These are phyloP conservation scores for Inonotus hispidus DNA, from an alignment of 1,284 basidiomycete species.

Conservation along the genomic window DNA sequence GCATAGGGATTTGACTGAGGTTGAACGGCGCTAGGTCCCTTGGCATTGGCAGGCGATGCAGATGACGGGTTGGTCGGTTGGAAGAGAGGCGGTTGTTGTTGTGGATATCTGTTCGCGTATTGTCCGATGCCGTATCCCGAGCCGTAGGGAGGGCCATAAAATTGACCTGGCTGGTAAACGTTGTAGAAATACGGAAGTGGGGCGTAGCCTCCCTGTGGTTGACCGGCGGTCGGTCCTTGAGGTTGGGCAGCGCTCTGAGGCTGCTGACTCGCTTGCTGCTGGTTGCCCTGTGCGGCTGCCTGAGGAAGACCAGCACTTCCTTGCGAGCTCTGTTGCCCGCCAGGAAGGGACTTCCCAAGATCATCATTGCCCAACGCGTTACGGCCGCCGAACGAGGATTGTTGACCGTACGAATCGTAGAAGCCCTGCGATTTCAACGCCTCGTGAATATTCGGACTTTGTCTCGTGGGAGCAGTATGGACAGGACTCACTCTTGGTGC, in stretches of 20 bases:
- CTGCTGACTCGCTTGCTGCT: constrained; percentile 39
- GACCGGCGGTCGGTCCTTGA: constrained; percentile 45
- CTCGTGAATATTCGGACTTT: constrained; percentile 19
- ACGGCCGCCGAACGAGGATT: constrained; percentile 53
- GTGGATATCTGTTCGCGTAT: constrained; percentile 68
- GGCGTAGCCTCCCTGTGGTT: constrained; percentile 56
- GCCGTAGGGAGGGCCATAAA: constrained; percentile 66
- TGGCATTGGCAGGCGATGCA: constrained; percentile 57
- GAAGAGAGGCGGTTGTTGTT: constrained; percentile 24
- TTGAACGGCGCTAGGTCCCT: constrained; percentile 51
- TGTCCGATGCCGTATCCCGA: constrained; percentile 65
- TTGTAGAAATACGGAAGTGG: constrained; percentile 58
- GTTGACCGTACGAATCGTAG: constrained; percentile 66
- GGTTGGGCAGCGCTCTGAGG: constrained; percentile 39
- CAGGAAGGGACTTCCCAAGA: constrained; percentile 53
- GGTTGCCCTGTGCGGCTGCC: constrained; percentile 37
- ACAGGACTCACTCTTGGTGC: constrained; percentile 49
- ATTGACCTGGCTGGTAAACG: constrained; percentile 47
- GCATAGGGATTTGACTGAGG: constrained; percentile 53
- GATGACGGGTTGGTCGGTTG: constrained; percentile 60
- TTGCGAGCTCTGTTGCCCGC: constrained; percentile 40
- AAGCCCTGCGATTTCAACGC: constrained; percentile 44
- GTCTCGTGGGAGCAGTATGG: constrained; percentile 11
- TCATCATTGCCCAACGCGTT: constrained; percentile 66
- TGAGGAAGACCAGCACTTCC: constrained; percentile 41